Evolutionary conservation across 208 protist species (phyloP).

Genomic region (Leishmania gerbilli): DNA sequence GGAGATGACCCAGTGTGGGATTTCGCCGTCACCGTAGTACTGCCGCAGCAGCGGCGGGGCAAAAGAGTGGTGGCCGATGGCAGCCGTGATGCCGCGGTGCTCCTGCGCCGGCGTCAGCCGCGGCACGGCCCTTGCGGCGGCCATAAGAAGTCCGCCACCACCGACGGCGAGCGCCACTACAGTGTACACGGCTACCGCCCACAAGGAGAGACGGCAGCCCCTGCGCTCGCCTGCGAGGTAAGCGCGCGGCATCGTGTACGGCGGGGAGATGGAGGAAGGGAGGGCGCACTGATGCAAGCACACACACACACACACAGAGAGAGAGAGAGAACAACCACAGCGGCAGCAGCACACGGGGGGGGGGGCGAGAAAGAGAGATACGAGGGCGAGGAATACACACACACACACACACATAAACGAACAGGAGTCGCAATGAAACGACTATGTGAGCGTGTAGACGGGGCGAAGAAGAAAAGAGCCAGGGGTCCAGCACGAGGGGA

Average conservation of each 20-base stretch:
- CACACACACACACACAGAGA: background rate
- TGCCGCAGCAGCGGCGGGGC: conserved; percentile 67
- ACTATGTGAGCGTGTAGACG: background rate
- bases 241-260: background rate
- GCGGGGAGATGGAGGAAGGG: background rate
- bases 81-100: conserved; percentile 38
- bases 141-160: conserved; percentile 9
- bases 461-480: too few relatives aligned
- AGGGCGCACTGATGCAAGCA: background rate
- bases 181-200: background rate
- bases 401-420: background rate
- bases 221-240: background rate
- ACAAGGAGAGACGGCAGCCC: background rate
- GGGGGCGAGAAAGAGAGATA: background rate
- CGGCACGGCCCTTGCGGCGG: conserved; percentile 8
- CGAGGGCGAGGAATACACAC: background rate
- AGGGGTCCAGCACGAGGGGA: background rate
- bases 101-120: conserved; percentile 40
- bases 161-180: conserved; percentile 9
- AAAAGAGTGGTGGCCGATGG: conserved; percentile 82
- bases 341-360: background rate
- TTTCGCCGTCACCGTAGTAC: conserved; percentile 74
- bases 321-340: background rate
- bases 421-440: background rate
- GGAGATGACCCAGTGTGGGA: conserved; percentile 77